Conservation (phyloP, 768 basidiomycete species). For the Termitomyces sp. region DNA sequence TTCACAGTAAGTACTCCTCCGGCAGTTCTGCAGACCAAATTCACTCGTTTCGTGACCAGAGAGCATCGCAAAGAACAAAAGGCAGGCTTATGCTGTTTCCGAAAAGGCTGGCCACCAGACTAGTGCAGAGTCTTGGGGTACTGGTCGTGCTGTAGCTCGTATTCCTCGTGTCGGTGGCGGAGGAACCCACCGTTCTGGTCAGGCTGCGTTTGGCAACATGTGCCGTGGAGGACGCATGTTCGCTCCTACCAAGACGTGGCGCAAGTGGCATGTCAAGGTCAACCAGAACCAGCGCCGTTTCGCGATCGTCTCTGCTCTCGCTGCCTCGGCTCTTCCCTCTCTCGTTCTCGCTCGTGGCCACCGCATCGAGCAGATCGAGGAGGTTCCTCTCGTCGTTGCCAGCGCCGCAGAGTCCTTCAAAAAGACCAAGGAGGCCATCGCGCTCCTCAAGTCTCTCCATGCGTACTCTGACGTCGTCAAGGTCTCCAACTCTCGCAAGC, state of each 20-base stretch:
- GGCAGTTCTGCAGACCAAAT: not conserved
- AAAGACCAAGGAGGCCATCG: constrained; percentile 96
- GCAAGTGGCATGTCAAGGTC: constrained; percentile 99
- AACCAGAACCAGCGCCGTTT: constrained; percentile 99
- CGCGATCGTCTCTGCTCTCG: constrained; percentile 95
- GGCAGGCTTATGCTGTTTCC: constrained; percentile 94
- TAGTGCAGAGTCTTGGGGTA: constrained; percentile 99
- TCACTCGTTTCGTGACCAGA: constrained; percentile 39
- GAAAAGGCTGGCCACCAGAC: constrained; percentile 99
- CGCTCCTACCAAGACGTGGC: constrained; percentile 98
- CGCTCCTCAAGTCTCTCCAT: constrained; percentile 83
- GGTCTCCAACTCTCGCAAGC: constrained; percentile 94
- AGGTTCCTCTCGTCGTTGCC: constrained; percentile 91
- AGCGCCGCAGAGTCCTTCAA: constrained; percentile 77
- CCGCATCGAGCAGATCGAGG: constrained; percentile 95
- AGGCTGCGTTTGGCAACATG: constrained; percentile 99
- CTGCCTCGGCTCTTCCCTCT: constrained; percentile 95
- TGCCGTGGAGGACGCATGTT: constrained; percentile 99
- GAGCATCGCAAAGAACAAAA: constrained; percentile 96
- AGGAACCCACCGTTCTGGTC: constrained; percentile 97
- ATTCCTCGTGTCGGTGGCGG: constrained; percentile 99
- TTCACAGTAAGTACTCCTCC: constrained; percentile 79
- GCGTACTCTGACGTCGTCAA: constrained; percentile 93
- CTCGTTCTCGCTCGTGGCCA: constrained; percentile 99
- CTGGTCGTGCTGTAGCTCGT: constrained; percentile 99